Conservation (phyloP, 352 stramenopile species). For the Thalassiosira pacifica region DNA sequence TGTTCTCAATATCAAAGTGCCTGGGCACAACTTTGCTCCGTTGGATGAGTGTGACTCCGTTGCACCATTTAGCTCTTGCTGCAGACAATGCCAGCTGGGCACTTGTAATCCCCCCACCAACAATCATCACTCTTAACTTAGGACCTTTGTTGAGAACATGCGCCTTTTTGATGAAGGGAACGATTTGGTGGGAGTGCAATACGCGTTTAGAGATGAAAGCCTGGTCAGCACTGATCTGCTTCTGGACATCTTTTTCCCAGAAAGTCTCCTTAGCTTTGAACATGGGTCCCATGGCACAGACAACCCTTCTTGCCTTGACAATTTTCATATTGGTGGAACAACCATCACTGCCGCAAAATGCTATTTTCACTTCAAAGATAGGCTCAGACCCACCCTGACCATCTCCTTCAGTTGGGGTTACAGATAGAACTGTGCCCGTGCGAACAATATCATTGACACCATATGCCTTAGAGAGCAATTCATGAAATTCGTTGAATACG, state of each 20-base stretch:
- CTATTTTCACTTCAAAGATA: conserved; percentile 29
- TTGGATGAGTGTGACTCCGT: conserved; percentile 39
- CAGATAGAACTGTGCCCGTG: conserved; percentile 18
- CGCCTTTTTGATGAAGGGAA: conserved; percentile 9
- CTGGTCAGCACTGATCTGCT: neutral
- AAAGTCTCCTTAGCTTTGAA: conserved; percentile 16
- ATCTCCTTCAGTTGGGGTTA: conserved; percentile 8
- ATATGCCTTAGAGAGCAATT: conserved; percentile 35
- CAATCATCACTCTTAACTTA: conserved; percentile 17
- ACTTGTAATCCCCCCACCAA: conserved; percentile 18
- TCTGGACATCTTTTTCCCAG: conserved; percentile 33
- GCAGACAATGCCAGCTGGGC: conserved; percentile 15
- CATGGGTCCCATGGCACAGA: conserved; percentile 46
- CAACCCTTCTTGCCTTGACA: conserved; percentile 27
- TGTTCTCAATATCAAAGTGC: conserved; percentile 55
- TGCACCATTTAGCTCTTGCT: conserved; percentile 6
- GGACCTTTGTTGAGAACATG: neutral
- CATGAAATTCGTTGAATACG: conserved; percentile 46
- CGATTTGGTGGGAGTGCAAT: conserved; percentile 9
- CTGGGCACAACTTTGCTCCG: conserved; percentile 1
- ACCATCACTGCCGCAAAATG: no score
- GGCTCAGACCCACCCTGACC: conserved; percentile 3
- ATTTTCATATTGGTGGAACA: no score
- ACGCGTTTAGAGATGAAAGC: conserved; percentile 1
- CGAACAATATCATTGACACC: conserved; percentile 39